Conservation (phyloP, 176 grass and related monocot genomes). For the Themeda triandra region DNA sequence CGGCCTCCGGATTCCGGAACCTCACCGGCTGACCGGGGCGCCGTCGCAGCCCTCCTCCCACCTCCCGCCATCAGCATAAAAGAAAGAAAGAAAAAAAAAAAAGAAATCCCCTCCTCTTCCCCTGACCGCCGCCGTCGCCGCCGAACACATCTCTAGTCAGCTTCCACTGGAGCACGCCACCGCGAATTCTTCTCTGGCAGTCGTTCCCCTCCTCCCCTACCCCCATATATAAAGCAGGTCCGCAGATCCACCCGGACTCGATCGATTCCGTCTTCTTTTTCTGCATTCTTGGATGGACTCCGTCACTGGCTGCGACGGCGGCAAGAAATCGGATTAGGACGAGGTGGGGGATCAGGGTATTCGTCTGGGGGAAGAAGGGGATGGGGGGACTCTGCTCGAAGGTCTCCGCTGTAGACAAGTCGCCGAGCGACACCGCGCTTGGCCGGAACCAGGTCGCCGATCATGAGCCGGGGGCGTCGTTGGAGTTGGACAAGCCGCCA, state of each 20-base stretch:
- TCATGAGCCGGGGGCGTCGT: slow-evolving; percentile 9
- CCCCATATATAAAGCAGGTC: background rate
- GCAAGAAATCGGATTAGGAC: slow-evolving; percentile 21
- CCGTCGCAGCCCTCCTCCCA: background rate
- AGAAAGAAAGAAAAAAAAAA: background rate
- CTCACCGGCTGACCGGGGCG: background rate
- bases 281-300: slow-evolving; percentile 1
- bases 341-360: slow-evolving; percentile 3
- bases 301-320: background rate
- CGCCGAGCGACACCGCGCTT: slow-evolving; percentile 71
- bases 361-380: background rate
- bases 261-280: background rate
- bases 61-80: slow-evolving; percentile 11
- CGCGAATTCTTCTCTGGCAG: background rate
- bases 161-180: slow-evolving; percentile 9
- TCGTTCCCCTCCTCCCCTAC: background rate
- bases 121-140: background rate
- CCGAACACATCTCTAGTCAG: background rate
- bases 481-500: slow-evolving; percentile 22
- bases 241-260: slow-evolving; percentile 12
- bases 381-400: slow-evolving; percentile 93
- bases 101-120: background rate
- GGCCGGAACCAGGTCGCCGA: slow-evolving; percentile 41
- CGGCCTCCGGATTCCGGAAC: background rate
- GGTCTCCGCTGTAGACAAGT: slow-evolving; percentile 84